Percentiles rank a stretch among this genome's conserved stretches.
Conservation (phyloP, 768 basidiomycete genomes). For the Tulasnella sp. region DNA sequence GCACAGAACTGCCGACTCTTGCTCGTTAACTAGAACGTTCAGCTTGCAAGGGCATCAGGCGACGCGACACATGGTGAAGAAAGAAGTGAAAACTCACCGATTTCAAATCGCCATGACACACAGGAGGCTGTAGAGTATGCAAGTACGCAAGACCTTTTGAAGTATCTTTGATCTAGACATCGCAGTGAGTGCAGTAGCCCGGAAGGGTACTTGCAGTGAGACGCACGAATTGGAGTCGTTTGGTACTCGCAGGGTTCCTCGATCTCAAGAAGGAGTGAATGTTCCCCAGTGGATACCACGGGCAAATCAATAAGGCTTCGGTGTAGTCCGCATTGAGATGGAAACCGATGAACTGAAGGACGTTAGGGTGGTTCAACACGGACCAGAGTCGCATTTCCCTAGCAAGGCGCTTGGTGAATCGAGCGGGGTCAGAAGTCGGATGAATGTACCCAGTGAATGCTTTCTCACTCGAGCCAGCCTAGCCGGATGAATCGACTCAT, state of each 20-base stretch:
- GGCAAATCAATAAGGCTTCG: not conserved
- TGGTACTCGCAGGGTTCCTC: too few species aligned
- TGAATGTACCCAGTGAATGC: too few species aligned
- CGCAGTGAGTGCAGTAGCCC: too few species aligned
- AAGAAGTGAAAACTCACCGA: not conserved
- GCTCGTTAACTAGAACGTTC: not conserved
- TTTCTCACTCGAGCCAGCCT: too few species aligned
- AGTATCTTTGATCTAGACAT: not conserved
- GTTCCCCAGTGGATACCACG: not conserved
- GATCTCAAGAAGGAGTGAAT: too few species aligned
- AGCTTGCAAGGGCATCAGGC: not conserved
- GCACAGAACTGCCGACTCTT: not conserved
- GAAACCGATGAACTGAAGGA: not conserved
- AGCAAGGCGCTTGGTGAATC: not conserved
- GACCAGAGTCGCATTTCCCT: not conserved
- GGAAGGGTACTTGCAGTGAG: too few species aligned
- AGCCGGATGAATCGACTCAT: too few species aligned
- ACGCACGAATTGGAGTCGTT: too few species aligned
- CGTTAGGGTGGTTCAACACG: not conserved
- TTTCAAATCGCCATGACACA: slow-evolving; percentile 6
- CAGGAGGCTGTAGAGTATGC: not conserved
- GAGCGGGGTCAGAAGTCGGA: too few species aligned
- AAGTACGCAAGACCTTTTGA: not conserved
- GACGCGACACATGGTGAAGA: too few species aligned
- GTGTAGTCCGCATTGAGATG: not conserved